phyloP scores from a whole-genome alignment of 805 yeast species.

The Brettanomyces anomalus region DNA sequence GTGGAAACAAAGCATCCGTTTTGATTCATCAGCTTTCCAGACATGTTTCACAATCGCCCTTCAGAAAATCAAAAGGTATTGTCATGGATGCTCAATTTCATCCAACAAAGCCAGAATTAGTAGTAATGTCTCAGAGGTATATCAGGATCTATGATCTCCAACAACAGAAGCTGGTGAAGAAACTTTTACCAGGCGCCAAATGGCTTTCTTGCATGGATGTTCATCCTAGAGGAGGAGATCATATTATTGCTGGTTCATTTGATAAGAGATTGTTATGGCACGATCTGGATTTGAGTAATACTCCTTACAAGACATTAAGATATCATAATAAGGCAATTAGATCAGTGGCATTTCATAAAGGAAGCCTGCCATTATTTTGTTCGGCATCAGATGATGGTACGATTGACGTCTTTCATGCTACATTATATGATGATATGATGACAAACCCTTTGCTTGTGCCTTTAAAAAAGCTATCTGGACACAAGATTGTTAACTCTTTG shows the following conservation, averaged over 20 bases:
- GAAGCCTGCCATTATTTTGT: conserved; percentile 80
- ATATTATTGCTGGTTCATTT: conserved; percentile 82
- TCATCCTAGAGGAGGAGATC: conserved; percentile 90
- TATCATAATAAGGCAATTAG: conserved; percentile 95
- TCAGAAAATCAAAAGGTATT: conserved; percentile 85
- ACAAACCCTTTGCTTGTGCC: conserved; percentile 95
- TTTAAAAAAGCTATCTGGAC: conserved; percentile 87
- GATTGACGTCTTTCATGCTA: conserved; percentile 91
- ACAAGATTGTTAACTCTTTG: conserved; percentile 64
- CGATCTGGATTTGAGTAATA: conserved; percentile 77
- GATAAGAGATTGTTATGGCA: conserved; percentile 97
- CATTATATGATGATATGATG: conserved; percentile 92
- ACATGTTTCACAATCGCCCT: conserved; percentile 93
- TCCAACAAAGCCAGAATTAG: conserved; percentile 88
- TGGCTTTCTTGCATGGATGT: conserved; percentile 89
- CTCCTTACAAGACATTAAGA: conserved; percentile 92
- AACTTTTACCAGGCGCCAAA: conserved; percentile 89
- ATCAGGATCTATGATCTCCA: conserved; percentile 85
- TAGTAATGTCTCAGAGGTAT: conserved; percentile 90
- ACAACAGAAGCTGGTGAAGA: conserved; percentile 74
- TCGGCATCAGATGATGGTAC: conserved; percentile 93
- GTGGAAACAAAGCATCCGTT: conserved; percentile 71
- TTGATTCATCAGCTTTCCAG: conserved; percentile 90
- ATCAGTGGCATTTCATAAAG: conserved; percentile 76
- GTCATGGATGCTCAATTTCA: conserved; percentile 96